These are phyloP conservation scores for Boletus semigastroideus DNA, from an alignment of 1,284 basidiomycete species.

Conservation along the genomic window DNA sequence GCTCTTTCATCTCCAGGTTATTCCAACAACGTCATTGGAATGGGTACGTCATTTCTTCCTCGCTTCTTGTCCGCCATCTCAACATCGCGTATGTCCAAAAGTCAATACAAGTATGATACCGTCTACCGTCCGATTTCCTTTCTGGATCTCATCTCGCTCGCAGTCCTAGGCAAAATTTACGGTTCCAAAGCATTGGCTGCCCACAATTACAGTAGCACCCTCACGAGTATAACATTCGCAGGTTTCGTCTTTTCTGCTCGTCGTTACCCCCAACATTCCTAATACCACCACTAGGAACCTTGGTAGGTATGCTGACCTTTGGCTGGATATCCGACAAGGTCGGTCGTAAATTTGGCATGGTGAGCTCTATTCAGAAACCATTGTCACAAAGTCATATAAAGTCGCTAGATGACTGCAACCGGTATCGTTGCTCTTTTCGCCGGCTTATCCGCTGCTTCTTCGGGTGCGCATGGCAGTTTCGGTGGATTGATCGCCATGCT, in stretches of 20 bases:
- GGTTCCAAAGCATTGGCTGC: constrained; percentile 47
- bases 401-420: constrained; percentile 66
- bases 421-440: constrained; percentile 81
- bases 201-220: constrained; percentile 57
- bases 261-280: constrained; percentile 1
- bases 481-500: constrained; percentile 76
- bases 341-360: constrained; percentile 89
- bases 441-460: constrained; percentile 78
- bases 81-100: constrained; percentile 4
- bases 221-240: constrained; percentile 74
- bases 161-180: constrained; percentile 69
- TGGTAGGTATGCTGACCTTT: constrained; percentile 79
- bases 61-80: constrained; percentile 1
- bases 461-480: constrained; percentile 73
- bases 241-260: constrained; percentile 39
- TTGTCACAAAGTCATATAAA: not conserved
- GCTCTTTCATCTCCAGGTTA: constrained; percentile 52
- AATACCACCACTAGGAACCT: constrained; percentile 40
- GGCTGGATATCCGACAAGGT: constrained; percentile 83
- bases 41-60: constrained; percentile 46
- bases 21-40: constrained; percentile 77
- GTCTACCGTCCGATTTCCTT: not conserved
- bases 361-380: constrained; percentile 31
- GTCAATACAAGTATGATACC: constrained; percentile 54
- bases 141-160: constrained; percentile 3